These are phyloP conservation scores for Leishmania lainsoni DNA, from an alignment of 208 protist species.

Conservation along the genomic window DNA sequence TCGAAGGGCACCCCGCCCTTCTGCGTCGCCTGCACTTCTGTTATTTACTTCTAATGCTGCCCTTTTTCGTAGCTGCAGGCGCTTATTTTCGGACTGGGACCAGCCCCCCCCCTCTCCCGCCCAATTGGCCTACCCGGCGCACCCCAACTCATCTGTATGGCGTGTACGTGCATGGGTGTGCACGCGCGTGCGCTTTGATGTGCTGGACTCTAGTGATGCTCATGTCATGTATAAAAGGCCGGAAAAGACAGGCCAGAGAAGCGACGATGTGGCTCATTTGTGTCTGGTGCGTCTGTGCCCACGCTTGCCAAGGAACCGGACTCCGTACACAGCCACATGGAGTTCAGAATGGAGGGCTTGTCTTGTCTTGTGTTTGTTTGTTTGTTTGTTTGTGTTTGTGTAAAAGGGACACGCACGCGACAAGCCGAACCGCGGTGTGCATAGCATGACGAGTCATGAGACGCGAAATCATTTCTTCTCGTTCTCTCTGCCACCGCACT, in stretches of 20 bases:
- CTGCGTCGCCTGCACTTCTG: background rate
- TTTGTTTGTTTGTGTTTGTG: background rate
- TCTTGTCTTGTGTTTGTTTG: background rate
- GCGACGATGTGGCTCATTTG: background rate
- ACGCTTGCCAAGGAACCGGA: background rate
- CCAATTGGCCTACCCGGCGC: background rate
- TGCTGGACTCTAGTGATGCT: background rate
- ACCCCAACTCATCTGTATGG: background rate
- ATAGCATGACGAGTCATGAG: background rate
- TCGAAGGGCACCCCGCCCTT: background rate
- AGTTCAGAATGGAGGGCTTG: background rate
- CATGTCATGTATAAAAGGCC: background rate
- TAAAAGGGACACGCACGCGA: background rate
- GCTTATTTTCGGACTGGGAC: background rate
- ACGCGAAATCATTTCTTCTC: conserved; percentile 2
- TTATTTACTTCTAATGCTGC: background rate
- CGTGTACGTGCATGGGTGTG: background rate
- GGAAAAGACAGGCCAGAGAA: background rate
- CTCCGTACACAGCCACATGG: background rate
- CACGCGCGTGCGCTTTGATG: background rate
- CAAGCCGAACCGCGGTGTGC: background rate
- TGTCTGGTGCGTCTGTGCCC: background rate
- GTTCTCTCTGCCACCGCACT: conserved; percentile 8
- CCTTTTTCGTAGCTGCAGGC: background rate
- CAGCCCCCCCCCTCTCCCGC: background rate